Conservation (phyloP, 225 moss, liverwort and hornwort species). For the Takakia lepidozioides region DNA sequence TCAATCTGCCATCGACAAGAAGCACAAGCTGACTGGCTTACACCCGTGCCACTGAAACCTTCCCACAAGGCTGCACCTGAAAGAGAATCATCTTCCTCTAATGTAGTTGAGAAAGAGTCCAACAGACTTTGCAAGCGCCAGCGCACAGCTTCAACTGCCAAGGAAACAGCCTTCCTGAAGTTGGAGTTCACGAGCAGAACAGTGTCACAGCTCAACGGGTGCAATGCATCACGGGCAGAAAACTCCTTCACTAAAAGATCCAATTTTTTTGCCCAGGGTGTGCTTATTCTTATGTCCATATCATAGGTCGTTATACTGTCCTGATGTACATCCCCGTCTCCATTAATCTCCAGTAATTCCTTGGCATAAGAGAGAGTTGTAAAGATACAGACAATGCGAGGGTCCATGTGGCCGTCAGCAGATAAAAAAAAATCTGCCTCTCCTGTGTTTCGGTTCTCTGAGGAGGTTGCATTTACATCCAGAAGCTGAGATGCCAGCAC, state of each 20-base stretch:
- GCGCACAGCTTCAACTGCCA: constrained; percentile 42
- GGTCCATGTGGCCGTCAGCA: constrained; percentile 42
- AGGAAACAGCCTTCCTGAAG: constrained; percentile 27
- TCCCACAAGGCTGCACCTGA: constrained; percentile 76
- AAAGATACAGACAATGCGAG: constrained; percentile 44
- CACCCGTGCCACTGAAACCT: constrained; percentile 48
- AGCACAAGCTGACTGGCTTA: constrained; percentile 63
- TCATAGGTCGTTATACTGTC: constrained; percentile 29
- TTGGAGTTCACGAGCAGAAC: constrained; percentile 17
- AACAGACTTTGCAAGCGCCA: constrained; percentile 37
- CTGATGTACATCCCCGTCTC: too few species aligned
- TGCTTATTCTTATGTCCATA: constrained; percentile 51
- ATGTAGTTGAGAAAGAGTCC: constrained; percentile 44
- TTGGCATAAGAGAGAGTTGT: constrained; percentile 62
- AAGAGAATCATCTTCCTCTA: constrained; percentile 57
- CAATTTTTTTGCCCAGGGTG: constrained; percentile 42
- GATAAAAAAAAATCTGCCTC: constrained; percentile 24
- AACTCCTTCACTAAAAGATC: constrained; percentile 15
- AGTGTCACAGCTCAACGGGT: constrained; percentile 26
- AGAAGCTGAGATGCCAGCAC: constrained; percentile 22
- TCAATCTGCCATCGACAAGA: constrained; percentile 95
- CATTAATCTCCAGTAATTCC: constrained; percentile 30
- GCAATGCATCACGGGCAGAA: constrained; percentile 8
- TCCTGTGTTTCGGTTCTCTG: constrained; percentile 10
- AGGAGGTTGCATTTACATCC: constrained; percentile 13